These are phyloP conservation scores for Podaxis pistillaris DNA, from an alignment of 768 basidiomycete species.

Conservation along the genomic window DNA sequence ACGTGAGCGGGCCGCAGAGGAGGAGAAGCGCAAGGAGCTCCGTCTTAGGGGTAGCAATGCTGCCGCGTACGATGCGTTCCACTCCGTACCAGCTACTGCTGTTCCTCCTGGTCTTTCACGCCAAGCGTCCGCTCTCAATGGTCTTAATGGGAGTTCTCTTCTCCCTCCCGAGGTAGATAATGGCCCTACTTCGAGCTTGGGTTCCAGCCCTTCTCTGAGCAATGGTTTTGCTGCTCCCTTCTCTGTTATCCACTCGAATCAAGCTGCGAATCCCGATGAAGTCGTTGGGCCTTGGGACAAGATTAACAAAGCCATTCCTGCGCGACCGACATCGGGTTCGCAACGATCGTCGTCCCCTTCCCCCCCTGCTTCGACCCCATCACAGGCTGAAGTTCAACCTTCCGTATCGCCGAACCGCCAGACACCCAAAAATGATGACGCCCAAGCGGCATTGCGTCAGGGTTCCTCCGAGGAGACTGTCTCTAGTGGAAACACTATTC, in stretches of 20 bases:
- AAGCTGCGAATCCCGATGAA: slow-evolving; percentile 25
- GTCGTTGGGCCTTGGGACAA: slow-evolving; percentile 46
- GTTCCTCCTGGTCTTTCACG: slow-evolving; percentile 33
- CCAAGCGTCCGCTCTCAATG: slow-evolving; percentile 30
- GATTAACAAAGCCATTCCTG: slow-evolving; percentile 21
- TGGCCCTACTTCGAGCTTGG: slow-evolving; percentile 15
- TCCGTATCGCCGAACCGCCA: slow-evolving; percentile 14
- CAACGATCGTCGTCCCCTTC: slow-evolving; percentile 37
- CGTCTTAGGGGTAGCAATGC: slow-evolving; percentile 41
- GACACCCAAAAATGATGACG: slow-evolving; percentile 11
- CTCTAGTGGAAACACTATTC: slow-evolving; percentile 19
- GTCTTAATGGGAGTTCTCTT: slow-evolving; percentile 19
- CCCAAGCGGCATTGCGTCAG: slow-evolving; percentile 20
- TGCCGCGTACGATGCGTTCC: slow-evolving; percentile 76
- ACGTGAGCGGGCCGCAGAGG: slow-evolving; percentile 63
- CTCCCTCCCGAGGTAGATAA: slow-evolving; percentile 18
- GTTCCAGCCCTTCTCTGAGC: slow-evolving; percentile 22
- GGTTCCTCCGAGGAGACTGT: slow-evolving; percentile 24
- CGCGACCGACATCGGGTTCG: slow-evolving; percentile 20
- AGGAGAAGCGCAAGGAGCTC: slow-evolving; percentile 57
- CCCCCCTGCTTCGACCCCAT: not conserved
- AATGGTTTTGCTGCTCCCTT: slow-evolving; percentile 17
- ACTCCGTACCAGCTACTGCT: slow-evolving; percentile 44
- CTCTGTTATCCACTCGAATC: slow-evolving; percentile 10
- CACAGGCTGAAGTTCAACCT: slow-evolving; percentile 7